phyloP scores from a whole-genome alignment of 2,329 filamentous ascomycete species.

The Alternaria arbusti region DNA sequence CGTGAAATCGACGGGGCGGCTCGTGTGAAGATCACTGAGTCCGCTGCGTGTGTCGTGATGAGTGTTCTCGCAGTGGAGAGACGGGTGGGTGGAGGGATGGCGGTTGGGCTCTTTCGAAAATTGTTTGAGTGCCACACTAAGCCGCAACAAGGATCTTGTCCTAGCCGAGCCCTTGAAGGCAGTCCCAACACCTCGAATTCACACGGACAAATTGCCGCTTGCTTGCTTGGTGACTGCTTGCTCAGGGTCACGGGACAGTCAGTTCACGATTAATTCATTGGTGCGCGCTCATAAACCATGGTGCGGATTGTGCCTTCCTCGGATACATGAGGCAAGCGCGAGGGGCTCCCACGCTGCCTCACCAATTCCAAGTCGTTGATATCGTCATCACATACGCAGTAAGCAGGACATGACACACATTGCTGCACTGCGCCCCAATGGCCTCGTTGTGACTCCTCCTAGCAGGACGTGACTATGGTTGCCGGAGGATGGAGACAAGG shows the following conservation, averaged over 20 bases:
- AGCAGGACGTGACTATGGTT: slow-evolving; percentile 5
- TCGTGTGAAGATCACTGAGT: slow-evolving; percentile 33
- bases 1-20: slow-evolving; percentile 49
- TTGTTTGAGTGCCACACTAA: slow-evolving; percentile 35
- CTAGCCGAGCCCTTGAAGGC: slow-evolving; percentile 18
- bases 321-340: slow-evolving; percentile 12
- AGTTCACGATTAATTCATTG: background rate
- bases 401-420: slow-evolving; percentile 9
- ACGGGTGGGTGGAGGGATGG: slow-evolving; percentile 22
- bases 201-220: background rate
- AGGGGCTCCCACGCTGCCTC: slow-evolving; percentile 9
- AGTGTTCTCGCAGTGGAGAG: slow-evolving; percentile 46
- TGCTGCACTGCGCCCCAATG: slow-evolving; percentile 20
- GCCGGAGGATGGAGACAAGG: background rate
- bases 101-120: slow-evolving; percentile 25
- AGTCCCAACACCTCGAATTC: slow-evolving; percentile 8
- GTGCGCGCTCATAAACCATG: background rate
- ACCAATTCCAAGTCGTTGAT: slow-evolving; percentile 11
- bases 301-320: background rate
- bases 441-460: slow-evolving; percentile 18
- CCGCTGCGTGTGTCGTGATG: slow-evolving; percentile 40
- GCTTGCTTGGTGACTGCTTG: background rate
- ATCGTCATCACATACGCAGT: slow-evolving; percentile 22
- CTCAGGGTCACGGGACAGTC: background rate
- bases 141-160: slow-evolving; percentile 18